Evolutionary conservation across 495 filamentous ascomycete genomes (phyloP).

Genomic region (Glutinoglossum americanum): DNA sequence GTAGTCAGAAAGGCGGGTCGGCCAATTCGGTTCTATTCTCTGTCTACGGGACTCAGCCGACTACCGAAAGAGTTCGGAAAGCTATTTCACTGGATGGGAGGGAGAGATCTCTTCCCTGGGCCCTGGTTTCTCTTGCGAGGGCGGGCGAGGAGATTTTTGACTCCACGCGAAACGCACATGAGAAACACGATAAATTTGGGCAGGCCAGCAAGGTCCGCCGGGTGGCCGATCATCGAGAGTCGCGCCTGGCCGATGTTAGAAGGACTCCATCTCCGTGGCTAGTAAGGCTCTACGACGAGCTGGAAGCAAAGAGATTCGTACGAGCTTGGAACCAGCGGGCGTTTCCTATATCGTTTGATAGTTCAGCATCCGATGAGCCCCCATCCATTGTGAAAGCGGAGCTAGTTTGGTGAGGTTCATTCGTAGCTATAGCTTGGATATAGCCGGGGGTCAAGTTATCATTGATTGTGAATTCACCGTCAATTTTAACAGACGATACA

Average conservation of each 20-base stretch:
- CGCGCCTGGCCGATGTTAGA: not conserved
- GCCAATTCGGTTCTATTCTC: conserved; percentile 20
- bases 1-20: conserved; percentile 2
- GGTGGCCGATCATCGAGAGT: not conserved
- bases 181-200: not conserved
- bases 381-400: conserved; percentile 21
- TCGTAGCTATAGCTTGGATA: not conserved
- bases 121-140: not conserved
- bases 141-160: not conserved
- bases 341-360: conserved; percentile 13
- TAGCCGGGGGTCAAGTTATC: not conserved
- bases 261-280: conserved; percentile 19
- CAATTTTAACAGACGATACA: not conserved
- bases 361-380: conserved; percentile 10
- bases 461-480: not conserved
- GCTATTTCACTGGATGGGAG: conserved; percentile 23
- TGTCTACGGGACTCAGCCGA: conserved; percentile 19
- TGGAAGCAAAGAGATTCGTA: conserved; percentile 33
- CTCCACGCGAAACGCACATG: not conserved
- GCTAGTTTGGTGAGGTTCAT: conserved; percentile 24
- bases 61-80: conserved; percentile 13
- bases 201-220: not conserved
- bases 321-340: conserved; percentile 31
- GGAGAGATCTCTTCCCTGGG: conserved; percentile 22
- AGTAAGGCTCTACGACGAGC: conserved; percentile 23